Conservation (phyloP, 768 basidiomycete species). For the Strobilomyces confusus region DNA sequence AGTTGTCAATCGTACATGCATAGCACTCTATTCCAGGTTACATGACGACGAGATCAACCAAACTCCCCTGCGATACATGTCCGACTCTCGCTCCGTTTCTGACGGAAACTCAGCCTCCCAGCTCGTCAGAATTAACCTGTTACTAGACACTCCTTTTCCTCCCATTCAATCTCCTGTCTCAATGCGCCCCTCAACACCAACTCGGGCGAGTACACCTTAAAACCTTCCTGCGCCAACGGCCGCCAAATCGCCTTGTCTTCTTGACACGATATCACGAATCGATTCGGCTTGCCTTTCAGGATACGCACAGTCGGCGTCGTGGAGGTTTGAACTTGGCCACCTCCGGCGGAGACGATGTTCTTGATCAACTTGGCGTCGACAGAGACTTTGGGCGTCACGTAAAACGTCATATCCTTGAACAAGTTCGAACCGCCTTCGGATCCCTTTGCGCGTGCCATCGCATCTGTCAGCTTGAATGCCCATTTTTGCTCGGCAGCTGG, state of each 20-base stretch:
- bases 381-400: constrained; percentile 63
- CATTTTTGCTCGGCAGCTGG: constrained; percentile 60
- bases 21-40: too few relatives aligned
- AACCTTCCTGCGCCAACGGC: constrained; percentile 46
- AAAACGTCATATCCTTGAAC: constrained; percentile 66
- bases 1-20: too few relatives aligned
- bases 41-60: too few relatives aligned
- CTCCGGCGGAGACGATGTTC: constrained; percentile 63
- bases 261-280: constrained; percentile 62
- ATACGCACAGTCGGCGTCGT: constrained; percentile 53
- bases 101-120: too few relatives aligned
- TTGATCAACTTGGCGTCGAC: constrained; percentile 60
- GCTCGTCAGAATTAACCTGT: constrained; percentile 5
- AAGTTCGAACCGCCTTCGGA: constrained; percentile 44
- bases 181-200: constrained; percentile 61
- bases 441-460: constrained; percentile 53
- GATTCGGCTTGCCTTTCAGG: constrained; percentile 43
- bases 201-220: constrained; percentile 65
- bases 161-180: constrained; percentile 65
- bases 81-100: too few relatives aligned
- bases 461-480: constrained; percentile 57
- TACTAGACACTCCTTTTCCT: constrained; percentile 34
- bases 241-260: constrained; percentile 68
- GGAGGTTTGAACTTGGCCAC: constrained; percentile 60
- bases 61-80: too few relatives aligned